Percentiles rank a stretch among this genome's conserved stretches.
Conservation (phyloP, 768 basidiomycete species). For the Leccinum barrowsii region DNA sequence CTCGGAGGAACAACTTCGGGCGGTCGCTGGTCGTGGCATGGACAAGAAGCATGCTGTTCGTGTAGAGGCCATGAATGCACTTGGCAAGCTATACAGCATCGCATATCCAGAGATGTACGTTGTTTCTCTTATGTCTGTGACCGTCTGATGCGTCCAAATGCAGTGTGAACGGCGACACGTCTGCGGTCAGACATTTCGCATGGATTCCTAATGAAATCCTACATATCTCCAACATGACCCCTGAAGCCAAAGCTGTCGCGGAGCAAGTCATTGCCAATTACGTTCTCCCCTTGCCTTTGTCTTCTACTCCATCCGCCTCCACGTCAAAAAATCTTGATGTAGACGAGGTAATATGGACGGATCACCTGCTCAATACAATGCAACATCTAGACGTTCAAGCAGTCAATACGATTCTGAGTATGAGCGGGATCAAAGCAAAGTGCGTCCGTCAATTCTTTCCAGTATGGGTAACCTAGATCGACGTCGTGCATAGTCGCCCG, state of each 20-base stretch:
- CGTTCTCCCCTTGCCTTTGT: slow-evolving; percentile 74
- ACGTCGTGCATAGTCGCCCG: slow-evolving; percentile 53
- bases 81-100: slow-evolving; percentile 75
- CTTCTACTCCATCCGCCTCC: slow-evolving; percentile 36
- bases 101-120: slow-evolving; percentile 90
- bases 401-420: slow-evolving; percentile 50
- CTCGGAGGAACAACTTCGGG: slow-evolving; percentile 54
- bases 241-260: slow-evolving; percentile 61
- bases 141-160: not conserved
- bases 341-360: slow-evolving; percentile 85
- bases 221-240: slow-evolving; percentile 44
- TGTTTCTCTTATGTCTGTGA: not conserved
- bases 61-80: slow-evolving; percentile 67
- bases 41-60: slow-evolving; percentile 83
- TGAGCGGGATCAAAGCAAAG: slow-evolving; percentile 64
- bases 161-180: slow-evolving; percentile 77
- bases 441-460: slow-evolving; percentile 29
- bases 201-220: slow-evolving; percentile 89
- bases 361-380: slow-evolving; percentile 73
- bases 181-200: slow-evolving; percentile 74
- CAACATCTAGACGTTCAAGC: slow-evolving; percentile 59
- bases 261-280: slow-evolving; percentile 70
- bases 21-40: slow-evolving; percentile 64
- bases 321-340: slow-evolving; percentile 48
- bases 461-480: not conserved